phyloP scores from a whole-genome alignment of 257 asterid genomes.

The Salvia hispanica region DNA sequence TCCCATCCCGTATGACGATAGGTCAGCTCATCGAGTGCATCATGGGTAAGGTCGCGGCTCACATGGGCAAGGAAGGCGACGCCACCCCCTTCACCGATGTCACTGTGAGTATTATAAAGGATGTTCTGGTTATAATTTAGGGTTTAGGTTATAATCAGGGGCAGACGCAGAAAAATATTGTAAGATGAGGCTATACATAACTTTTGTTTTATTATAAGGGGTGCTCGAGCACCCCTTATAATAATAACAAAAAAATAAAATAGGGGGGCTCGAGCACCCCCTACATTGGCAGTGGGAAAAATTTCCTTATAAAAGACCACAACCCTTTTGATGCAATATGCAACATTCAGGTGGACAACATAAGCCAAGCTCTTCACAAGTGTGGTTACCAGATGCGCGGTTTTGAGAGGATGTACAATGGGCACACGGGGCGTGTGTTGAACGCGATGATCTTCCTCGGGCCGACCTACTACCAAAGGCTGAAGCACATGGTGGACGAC shows the following conservation, averaged over 20 bases:
- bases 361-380: slow-evolving; percentile 88
- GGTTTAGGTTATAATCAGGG: too few relatives aligned
- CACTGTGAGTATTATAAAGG: slow-evolving; percentile 42
- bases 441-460: slow-evolving; percentile 76
- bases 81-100: slow-evolving; percentile 98
- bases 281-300: too few relatives aligned
- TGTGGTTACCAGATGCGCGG: slow-evolving; percentile 98
- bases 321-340: too few relatives aligned
- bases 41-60: slow-evolving; percentile 97
- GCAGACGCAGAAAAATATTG: too few relatives aligned
- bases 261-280: too few relatives aligned
- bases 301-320: too few relatives aligned
- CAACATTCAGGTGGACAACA: slow-evolving; percentile 63
- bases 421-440: slow-evolving; percentile 84
- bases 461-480: slow-evolving; percentile 91
- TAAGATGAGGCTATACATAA: too few relatives aligned
- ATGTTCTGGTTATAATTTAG: too few relatives aligned
- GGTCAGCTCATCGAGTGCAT: slow-evolving; percentile 95
- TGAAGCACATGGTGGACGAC: slow-evolving; percentile 97
- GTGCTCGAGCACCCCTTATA: too few relatives aligned
- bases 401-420: slow-evolving; percentile 90
- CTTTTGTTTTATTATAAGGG: too few relatives aligned
- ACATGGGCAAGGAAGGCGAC: slow-evolving; percentile 98
- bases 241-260: too few relatives aligned
- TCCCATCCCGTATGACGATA: slow-evolving; percentile 98